These are phyloP conservation scores for Solanum arcanum DNA, from an alignment of 257 asterid species.

Conservation along the genomic window DNA sequence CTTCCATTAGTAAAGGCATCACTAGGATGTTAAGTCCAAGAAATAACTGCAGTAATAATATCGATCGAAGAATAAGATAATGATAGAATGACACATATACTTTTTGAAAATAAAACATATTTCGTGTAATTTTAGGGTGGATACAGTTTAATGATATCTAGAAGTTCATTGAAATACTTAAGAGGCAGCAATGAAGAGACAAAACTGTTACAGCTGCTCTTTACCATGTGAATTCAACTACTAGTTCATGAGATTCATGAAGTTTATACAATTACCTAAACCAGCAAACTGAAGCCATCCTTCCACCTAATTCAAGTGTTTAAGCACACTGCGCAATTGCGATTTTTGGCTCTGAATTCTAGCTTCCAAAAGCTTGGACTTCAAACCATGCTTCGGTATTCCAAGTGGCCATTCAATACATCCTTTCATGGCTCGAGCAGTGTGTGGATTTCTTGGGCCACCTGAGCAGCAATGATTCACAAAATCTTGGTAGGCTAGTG, in stretches of 20 bases:
- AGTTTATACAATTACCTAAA: background rate
- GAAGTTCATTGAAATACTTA: background rate
- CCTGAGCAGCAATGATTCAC: constrained; percentile 5
- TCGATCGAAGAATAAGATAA: background rate
- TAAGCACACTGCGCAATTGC: constrained; percentile 17
- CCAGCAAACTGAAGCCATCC: background rate
- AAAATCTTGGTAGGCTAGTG: background rate
- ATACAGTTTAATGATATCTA: background rate
- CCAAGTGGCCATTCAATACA: constrained; percentile 47
- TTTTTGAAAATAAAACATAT: background rate
- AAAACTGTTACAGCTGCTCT: background rate
- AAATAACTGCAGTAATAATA: background rate
- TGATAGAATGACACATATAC: background rate
- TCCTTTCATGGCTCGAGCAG: constrained; percentile 46
- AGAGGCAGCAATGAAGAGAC: background rate
- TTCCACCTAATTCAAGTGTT: constrained; percentile 8
- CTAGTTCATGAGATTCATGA: background rate
- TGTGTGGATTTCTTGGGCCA: constrained; percentile 30
- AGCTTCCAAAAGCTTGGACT: constrained; percentile 21
- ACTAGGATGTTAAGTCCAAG: background rate
- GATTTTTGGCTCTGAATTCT: constrained; percentile 26
- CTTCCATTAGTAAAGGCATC: background rate
- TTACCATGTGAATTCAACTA: background rate
- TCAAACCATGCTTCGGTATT: constrained; percentile 11
- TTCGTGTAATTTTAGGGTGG: background rate